Evolutionary conservation across 2,329 filamentous ascomycete species (phyloP), one percentile per base, ranked within the genome.

Genomic region (Plenodomus tracheiphilus): DNA sequence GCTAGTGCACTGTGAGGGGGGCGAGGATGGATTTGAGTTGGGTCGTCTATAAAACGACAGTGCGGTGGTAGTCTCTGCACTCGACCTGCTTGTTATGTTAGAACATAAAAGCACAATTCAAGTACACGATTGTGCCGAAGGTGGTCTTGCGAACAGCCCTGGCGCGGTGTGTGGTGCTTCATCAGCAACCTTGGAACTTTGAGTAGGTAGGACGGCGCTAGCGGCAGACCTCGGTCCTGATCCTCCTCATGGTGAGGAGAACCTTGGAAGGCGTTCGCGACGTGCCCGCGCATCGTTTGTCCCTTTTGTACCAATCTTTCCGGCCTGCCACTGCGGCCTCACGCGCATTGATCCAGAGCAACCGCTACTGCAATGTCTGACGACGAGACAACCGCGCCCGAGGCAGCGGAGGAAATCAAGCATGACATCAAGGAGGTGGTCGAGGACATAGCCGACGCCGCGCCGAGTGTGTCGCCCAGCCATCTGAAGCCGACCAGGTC

Each of bases 301-400:
- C 54, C 46, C 51, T 46, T 44, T 54, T 54, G 49, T 52, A 49
- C 47, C 49, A 47, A 49, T 45, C 42, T 34, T 51, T 55, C 51
- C 59, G 35, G 59, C 39, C 34, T 35, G 40, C n/a, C 49, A 22
- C 16, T 46, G 38, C 41, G 50, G 28, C 22, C 5, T 43, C 43
- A 32, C 32, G 21, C 28, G 13, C 18, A 25, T 41, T 30, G 22
- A 21, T 36, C 15, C 36, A 38, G 46, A 32, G 8, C n/a, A 41
- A 17, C 15, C 49, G 34, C 10, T 37, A 4, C 47, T 34, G 49
- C 43, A 22, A 75, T 75, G 73, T 70, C 53, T 13, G 49, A 71
- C 39, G 71, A 73, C 51, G 58, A 70, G 41, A 59, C 60, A 13
- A 59, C 59, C 18, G 73, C 65, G 21, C 71, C 72, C 21, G 37